Evolutionary conservation across 441 rosid genomes (phyloP), one percentile per base, ranked within the genome.

Genomic region (Populus hybrid): DNA sequence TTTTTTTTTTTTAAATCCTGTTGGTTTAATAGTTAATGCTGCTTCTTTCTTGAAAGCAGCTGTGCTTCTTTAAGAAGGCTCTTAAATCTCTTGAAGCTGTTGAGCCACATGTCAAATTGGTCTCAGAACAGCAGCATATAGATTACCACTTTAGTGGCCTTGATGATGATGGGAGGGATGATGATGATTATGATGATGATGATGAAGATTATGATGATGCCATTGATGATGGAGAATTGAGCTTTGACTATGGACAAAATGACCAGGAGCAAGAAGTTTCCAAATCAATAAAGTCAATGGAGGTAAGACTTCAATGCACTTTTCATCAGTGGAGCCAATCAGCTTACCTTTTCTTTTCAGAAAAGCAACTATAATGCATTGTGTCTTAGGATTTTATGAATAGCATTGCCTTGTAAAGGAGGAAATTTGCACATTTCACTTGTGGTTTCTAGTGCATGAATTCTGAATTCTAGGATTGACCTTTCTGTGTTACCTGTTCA

Each of bases 61-160:
- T 97, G 81, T 85, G 80, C 84, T 90, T 97, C 81, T 97, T 97
- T 81, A 86, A 81, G 75, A 90, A 89, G 82, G 98, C 95, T 74
- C 85, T 92, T 77, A 90, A 92, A 83, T 90, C 93, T 35, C 98
- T 96, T 1, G 98, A 97, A 84, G 87, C 91, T 20, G 88, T 94
- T 76, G 98, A 94, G 73, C 88, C 87, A 75, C 88, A 84, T 63
- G 89, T 97, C 73, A 90, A 86, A 87, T 77, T 78, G 78, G 85
- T 92, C 77, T 80, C 98, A n/a, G 93, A 92, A 79, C 84, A 82
- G 42, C 98, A 92, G 74, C 97, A 92, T 75, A 97, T 97, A 40
- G 97, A 97, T 86, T 94, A 90, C 80, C 89, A 89, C 77, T 88
- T 94, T 78, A 82, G 82, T 74, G 93, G 85, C 75, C 90, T 87